These are phyloP conservation scores for Phytophthora syringae DNA, from an alignment of 352 stramenopile species.

Conservation along the genomic window DNA sequence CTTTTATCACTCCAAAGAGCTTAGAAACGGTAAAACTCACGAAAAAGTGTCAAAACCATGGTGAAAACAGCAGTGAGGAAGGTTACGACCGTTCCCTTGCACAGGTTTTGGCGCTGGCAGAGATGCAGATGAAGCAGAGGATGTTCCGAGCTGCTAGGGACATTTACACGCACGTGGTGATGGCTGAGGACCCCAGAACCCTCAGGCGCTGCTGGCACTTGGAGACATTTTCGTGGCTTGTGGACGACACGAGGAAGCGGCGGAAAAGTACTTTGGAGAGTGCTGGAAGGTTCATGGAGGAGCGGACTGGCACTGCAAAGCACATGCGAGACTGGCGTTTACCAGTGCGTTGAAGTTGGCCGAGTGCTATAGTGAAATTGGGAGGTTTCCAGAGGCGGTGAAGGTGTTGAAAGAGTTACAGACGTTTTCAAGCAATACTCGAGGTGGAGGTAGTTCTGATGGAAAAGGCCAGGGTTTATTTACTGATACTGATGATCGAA, in stretches of 20 bases:
- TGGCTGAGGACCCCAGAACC: conserved; percentile 46
- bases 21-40: neutral
- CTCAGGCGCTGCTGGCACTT: conserved; percentile 34
- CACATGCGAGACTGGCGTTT: conserved; percentile 41
- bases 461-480: conserved; percentile 33
- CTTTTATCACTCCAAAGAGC: conserved; percentile 40
- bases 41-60: conserved; percentile 9
- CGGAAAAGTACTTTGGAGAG: conserved; percentile 45
- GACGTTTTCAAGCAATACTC: conserved; percentile 36
- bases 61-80: conserved; percentile 13
- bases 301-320: conserved; percentile 21
- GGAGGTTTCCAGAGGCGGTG: conserved; percentile 36
- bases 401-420: conserved; percentile 53
- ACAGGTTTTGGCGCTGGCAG: conserved; percentile 43
- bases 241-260: conserved; percentile 45
- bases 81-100: conserved; percentile 32
- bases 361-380: conserved; percentile 49
- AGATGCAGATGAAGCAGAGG: conserved; percentile 47
- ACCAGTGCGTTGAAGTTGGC: conserved; percentile 51
- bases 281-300: conserved; percentile 48
- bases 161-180: conserved; percentile 52
- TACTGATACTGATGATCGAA: conserved; percentile 35
- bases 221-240: conserved; percentile 44
- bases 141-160: conserved; percentile 58
- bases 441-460: neutral